These are phyloP conservation scores for Rhizoclosmatium globosum DNA, from an alignment of 192 early-diverging fungal genomes.

Conservation along the genomic window DNA sequence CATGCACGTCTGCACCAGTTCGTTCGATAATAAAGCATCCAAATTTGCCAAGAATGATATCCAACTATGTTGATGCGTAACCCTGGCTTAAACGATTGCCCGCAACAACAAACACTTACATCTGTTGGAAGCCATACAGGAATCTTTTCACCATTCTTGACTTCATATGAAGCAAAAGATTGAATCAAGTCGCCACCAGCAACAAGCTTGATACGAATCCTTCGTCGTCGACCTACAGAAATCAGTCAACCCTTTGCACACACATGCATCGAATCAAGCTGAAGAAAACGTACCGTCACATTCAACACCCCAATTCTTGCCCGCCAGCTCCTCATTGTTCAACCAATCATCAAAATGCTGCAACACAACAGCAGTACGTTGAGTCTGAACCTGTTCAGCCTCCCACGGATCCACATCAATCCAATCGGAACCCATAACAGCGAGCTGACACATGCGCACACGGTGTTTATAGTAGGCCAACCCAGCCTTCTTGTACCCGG, in stretches of 20 bases:
- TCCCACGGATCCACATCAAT: constrained; percentile 98
- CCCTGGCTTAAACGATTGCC: not conserved
- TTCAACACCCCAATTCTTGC: constrained; percentile 65
- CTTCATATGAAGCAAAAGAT: constrained; percentile 76
- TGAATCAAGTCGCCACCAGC: constrained; percentile 97
- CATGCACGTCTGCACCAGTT: constrained; percentile 92
- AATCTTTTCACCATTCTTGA: constrained; percentile 33
- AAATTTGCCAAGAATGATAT: constrained; percentile 88
- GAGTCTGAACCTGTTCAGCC: constrained; percentile 77
- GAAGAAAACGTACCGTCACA: not conserved
- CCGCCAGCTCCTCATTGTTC: constrained; percentile 64
- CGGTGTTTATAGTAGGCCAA: constrained; percentile 87
- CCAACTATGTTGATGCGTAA: constrained; percentile 66
- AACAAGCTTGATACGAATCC: constrained; percentile 88
- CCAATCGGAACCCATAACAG: constrained; percentile 72
- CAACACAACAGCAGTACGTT: constrained; percentile 86
- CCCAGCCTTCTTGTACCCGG: constrained; percentile 93
- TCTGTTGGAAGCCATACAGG: constrained; percentile 61
- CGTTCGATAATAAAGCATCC: constrained; percentile 97
- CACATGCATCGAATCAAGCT: not conserved
- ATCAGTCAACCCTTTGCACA: not conserved
- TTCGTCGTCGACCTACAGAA: constrained; percentile 57
- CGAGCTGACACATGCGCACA: constrained; percentile 92
- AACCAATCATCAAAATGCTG: constrained; percentile 95
- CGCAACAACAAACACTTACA: constrained; percentile 57